phyloP scores from a whole-genome alignment of 495 filamentous ascomycete genomes.

The Lepidopterella palustris region DNA sequence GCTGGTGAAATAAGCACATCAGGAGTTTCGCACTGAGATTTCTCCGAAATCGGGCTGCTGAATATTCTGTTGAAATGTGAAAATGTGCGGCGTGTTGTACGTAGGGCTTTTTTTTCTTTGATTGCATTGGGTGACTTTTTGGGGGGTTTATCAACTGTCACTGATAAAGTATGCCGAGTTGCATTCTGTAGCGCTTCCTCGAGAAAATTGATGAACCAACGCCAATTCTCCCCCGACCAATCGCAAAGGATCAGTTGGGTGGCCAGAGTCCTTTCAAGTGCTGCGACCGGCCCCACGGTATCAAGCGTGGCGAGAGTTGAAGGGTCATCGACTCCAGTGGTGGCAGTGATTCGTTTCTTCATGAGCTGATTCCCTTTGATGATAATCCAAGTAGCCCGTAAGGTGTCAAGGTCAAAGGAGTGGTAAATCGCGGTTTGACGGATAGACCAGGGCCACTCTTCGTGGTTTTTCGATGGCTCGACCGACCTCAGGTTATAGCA shows the following conservation, averaged over 20 bases:
- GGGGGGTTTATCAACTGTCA: slow-evolving; percentile 22
- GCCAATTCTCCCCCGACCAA: slow-evolving; percentile 45
- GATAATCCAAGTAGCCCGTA: slow-evolving; percentile 37
- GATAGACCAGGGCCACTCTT: slow-evolving; percentile 40
- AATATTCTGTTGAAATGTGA: too few relatives aligned
- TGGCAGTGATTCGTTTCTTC: slow-evolving; percentile 33
- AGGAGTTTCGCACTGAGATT: too few relatives aligned
- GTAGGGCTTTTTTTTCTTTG: not conserved
- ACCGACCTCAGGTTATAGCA: slow-evolving; percentile 44
- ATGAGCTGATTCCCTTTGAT: slow-evolving; percentile 41
- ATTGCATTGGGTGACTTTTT: not conserved
- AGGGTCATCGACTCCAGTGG: slow-evolving; percentile 20
- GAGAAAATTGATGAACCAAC: slow-evolving; percentile 42
- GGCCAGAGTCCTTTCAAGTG: slow-evolving; percentile 33
- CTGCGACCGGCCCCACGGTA: slow-evolving; percentile 18
- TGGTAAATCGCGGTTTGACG: slow-evolving; percentile 41
- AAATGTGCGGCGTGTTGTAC: too few relatives aligned
- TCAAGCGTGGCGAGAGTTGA: slow-evolving; percentile 19
- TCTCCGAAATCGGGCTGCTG: too few relatives aligned
- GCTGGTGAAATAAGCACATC: too few relatives aligned
- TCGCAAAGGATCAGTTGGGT: slow-evolving; percentile 41
- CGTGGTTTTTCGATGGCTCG: slow-evolving; percentile 29
- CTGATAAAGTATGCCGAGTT: slow-evolving; percentile 29
- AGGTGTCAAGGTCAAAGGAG: slow-evolving; percentile 41
- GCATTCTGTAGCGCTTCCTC: slow-evolving; percentile 33